Conservation (phyloP, 1,139 yeast species). For the Petasospora fabianii region DNA sequence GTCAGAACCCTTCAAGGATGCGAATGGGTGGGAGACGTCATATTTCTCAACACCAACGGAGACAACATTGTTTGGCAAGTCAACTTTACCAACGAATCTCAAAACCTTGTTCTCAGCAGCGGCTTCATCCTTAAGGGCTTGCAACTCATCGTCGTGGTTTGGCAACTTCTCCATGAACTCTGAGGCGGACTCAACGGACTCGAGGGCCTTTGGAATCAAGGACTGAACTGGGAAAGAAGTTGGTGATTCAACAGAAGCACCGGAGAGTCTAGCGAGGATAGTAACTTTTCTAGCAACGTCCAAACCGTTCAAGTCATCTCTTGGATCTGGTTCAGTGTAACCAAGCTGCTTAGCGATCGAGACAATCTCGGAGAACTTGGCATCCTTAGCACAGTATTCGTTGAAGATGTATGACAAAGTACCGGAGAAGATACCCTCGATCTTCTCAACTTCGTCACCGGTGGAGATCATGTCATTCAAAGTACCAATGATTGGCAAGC, state of each 20-base stretch:
- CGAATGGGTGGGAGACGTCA: constrained; percentile 89
- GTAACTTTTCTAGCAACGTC: constrained; percentile 98
- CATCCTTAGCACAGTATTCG: constrained; percentile 73
- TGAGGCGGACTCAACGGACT: constrained; percentile 63
- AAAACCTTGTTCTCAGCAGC: constrained; percentile 80
- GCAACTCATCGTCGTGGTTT: constrained; percentile 74
- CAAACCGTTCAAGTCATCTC: constrained; percentile 96
- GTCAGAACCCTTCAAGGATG: constrained; percentile 91
- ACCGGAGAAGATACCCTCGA: constrained; percentile 96
- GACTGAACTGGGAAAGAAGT: constrained; percentile 95
- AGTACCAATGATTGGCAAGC: constrained; percentile 88
- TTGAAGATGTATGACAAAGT: constrained; percentile 95
- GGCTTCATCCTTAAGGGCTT: constrained; percentile 75
- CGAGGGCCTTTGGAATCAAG: constrained; percentile 83
- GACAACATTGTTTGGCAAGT: constrained; percentile 60
- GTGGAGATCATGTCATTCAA: constrained; percentile 83
- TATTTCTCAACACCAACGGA: constrained; percentile 87
- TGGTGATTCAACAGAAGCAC: constrained; percentile 83
- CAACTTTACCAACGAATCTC: constrained; percentile 91
- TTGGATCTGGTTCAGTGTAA: constrained; percentile 98
- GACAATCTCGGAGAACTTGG: constrained; percentile 87
- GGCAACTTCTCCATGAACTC: constrained; percentile 84
- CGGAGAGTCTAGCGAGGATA: constrained; percentile 88
- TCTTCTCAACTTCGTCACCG: constrained; percentile 85
- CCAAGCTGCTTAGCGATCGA: constrained; percentile 85